These are phyloP conservation scores for Rhizoclosmatium sp. DNA, from an alignment of 192 early-diverging fungal species.

Conservation along the genomic window DNA sequence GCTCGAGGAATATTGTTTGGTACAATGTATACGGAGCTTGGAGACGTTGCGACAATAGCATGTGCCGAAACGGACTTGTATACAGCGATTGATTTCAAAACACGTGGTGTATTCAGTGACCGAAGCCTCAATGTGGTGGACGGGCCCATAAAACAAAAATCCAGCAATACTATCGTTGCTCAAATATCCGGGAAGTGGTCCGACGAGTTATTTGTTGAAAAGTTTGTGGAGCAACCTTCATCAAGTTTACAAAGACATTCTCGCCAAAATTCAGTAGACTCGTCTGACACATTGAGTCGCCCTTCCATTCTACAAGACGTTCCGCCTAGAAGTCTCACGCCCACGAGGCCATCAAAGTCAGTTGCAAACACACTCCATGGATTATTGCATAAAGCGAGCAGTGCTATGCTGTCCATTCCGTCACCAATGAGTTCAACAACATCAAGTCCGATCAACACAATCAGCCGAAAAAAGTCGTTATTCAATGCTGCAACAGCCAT, in stretches of 20 bases:
- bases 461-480: constrained; percentile 49
- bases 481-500: constrained; percentile 54
- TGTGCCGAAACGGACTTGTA: constrained; percentile 72
- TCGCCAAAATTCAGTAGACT: too few species aligned
- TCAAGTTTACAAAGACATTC: too few species aligned
- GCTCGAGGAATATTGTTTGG: constrained; percentile 75
- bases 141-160: constrained; percentile 59
- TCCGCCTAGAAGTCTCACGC: neutral
- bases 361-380: neutral
- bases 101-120: constrained; percentile 70
- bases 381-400: neutral
- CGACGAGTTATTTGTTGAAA: constrained; percentile 62
- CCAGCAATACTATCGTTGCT: neutral
- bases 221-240: neutral
- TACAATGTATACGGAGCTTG: constrained; percentile 65
- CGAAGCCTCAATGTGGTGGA: constrained; percentile 71
- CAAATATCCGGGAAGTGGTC: constrained; percentile 81
- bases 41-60: constrained; percentile 66
- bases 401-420: neutral
- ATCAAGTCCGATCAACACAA: constrained; percentile 54
- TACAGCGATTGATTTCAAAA: constrained; percentile 6
- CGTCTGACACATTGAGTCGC: too few species aligned
- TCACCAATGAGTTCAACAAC: neutral
- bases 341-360: neutral
- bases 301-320: neutral